Evolutionary conservation across 1,139 yeast species (phyloP).

Genomic region (Saccharomyces hybrid): DNA sequence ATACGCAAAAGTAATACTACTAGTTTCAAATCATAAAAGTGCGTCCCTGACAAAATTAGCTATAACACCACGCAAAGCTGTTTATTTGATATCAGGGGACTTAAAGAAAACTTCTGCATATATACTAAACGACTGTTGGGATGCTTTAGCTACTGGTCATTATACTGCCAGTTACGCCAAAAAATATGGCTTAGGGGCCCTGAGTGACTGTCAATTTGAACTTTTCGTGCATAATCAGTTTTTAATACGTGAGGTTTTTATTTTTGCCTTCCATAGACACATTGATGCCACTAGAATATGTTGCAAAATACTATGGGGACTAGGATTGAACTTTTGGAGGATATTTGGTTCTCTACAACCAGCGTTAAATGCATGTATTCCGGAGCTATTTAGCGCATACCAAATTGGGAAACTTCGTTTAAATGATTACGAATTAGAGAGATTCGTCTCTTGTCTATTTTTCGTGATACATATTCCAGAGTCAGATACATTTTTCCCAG

Average conservation of each 20-base stretch:
- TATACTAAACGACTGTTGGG: constrained; percentile 62
- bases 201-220: constrained; percentile 69
- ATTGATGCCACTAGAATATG: constrained; percentile 56
- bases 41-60: constrained; percentile 46
- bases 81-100: constrained; percentile 55
- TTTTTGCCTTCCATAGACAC: constrained; percentile 64
- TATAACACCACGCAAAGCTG: constrained; percentile 67
- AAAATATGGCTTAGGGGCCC: constrained; percentile 54
- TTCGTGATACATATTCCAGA: constrained; percentile 33
- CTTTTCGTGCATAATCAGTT: constrained; percentile 53
- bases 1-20: constrained; percentile 52
- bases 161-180: constrained; percentile 8
- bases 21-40: constrained; percentile 31
- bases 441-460: constrained; percentile 17
- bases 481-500: constrained; percentile 58
- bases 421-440: constrained; percentile 20
- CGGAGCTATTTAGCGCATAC: constrained; percentile 25
- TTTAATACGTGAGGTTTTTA: constrained; percentile 56
- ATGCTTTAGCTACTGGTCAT: constrained; percentile 43
- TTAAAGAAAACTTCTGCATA: constrained; percentile 54
- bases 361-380: constrained; percentile 17
- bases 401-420: constrained; percentile 21
- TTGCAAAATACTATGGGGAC: constrained; percentile 63
- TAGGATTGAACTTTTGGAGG: constrained; percentile 29
- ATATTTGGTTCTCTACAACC: constrained; percentile 15